These are phyloP conservation scores for Microcera coccophila DNA, from an alignment of 2,329 filamentous ascomycete species.

Conservation along the genomic window DNA sequence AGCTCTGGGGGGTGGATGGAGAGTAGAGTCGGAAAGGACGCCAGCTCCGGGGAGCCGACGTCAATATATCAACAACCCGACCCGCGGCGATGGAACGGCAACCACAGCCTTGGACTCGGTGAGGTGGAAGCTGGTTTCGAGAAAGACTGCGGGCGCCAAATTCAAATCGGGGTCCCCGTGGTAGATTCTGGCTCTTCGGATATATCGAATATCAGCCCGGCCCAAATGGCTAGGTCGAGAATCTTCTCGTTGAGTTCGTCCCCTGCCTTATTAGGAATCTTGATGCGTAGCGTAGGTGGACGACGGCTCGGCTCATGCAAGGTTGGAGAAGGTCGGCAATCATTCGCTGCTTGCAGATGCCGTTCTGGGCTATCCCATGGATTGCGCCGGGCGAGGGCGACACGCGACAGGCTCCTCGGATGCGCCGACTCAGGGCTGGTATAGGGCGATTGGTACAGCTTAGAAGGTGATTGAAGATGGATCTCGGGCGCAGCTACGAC, in stretches of 20 bases:
- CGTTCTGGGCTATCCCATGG: not conserved
- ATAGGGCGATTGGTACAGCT: not conserved
- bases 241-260: not conserved
- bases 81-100: not conserved
- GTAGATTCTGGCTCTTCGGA: not conserved
- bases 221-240: not conserved
- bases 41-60: conserved; percentile 19
- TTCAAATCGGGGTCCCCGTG: not conserved
- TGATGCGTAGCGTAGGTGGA: not conserved
- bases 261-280: not conserved
- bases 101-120: not conserved
- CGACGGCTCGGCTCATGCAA: not conserved
- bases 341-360: not conserved
- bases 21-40: conserved; percentile 6
- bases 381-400: no score
- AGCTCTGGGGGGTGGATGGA: conserved; percentile 1
- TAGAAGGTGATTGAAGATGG: not conserved
- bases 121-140: not conserved
- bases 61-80: conserved; percentile 23
- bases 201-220: not conserved
- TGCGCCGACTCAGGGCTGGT: not conserved
- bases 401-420: not conserved
- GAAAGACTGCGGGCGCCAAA: not conserved
- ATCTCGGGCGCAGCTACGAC: conserved; percentile 1
- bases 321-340: not conserved